Evolutionary conservation across 75 land plant genomes (phyloP), one percentile per base, ranked within the genome.

Genomic region (Selaginella tamariscina): DNA sequence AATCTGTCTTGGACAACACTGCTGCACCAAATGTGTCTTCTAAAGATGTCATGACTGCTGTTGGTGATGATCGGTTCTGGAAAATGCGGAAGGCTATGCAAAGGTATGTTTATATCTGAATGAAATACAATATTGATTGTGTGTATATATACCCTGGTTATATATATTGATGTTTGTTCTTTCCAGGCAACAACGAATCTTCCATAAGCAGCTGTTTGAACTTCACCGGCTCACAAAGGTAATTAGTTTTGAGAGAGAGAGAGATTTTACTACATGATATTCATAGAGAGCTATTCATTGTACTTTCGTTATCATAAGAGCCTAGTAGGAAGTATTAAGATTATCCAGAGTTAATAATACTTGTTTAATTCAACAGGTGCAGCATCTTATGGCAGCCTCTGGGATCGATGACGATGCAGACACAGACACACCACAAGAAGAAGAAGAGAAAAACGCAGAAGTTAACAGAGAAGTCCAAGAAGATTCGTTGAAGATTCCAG

Each of bases 21-120:
- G 49, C 49, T 15, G 49, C 49, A 5, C 49, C 49, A 5, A 15
- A 5, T 39, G 15, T 39, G 5, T 5, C 49, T 39, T 39, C 49
- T 15, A 39, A 39, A 15, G 49, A 39, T 5, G 15, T 39, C 49
- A 39, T 39, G 49, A 5, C 49, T 39, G 49, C 49, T 15, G 49
- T 39, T 39, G 49, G 49, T 15, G 49, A 39, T 15, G 49, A 39
- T 5, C 11, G 15, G 49, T 39, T 39, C 15, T 39, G 49, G 49
- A 39, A 39, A 39, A 39, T 39, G 49, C 49, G 49, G 11, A 39
- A 39, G 49, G 49, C 49, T 39, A 39, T 39, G 49, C 49, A 39
- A 39, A 39, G 49, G 49, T 39, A 5, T 5, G 49, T 39, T 39
- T 39, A 5, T 39, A 15, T 15, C n/a, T n/a, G n/a, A n/a, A n/a